Evolutionary conservation across 2,329 filamentous ascomycete species (phyloP), one percentile per base, ranked within the genome.

Genomic region (Ilyonectria sp.): DNA sequence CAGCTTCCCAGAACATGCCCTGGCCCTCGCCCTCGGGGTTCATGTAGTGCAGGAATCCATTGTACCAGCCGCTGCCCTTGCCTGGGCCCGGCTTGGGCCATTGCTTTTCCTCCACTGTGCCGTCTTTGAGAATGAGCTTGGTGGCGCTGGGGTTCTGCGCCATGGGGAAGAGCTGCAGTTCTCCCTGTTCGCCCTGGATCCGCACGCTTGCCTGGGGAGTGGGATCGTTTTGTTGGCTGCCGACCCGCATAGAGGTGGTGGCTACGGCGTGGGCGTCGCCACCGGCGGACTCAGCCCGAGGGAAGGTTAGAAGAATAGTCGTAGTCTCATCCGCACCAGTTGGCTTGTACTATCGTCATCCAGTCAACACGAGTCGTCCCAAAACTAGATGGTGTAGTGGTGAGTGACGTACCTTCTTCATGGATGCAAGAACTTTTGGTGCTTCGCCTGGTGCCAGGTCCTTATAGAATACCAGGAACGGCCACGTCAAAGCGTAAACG

Each of bases 1-100:
- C 93, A 1, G 93, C 93, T 79, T 94, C 92, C 91, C 91, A 95
- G 82, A 93, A 95, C 93, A 96, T 95, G 46, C 94, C 94, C 69
- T 93, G 91, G 10, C 93, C 93, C 80, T 81, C 76, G 37, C 83
- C 80, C 69, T 80, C 82, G 17, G 78, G 71, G 74, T 89, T 86
- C 66, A 78, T 77, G 46, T 50, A 61, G 4, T 43, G 40, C 21
- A 64, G 47, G 17, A 66, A 67, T 6, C 65, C 65, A 54, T 68
- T 70, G 49, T 49, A 69, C 65, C 69, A 71, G 1, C 60, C 60
- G 29, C 61, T 67, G 17, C 69, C 63, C 59, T 70, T 67, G 5
- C 67, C 64, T 3, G 87, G 86, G 43, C 87, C 84, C 17, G 86
- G 85, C 75, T 83, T 85, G 70, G 87, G 82, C 62, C 88, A 81